These are phyloP conservation scores for Sideroxylon spinosum DNA, from an alignment of 179 eudicot genomes.

Conservation along the genomic window DNA sequence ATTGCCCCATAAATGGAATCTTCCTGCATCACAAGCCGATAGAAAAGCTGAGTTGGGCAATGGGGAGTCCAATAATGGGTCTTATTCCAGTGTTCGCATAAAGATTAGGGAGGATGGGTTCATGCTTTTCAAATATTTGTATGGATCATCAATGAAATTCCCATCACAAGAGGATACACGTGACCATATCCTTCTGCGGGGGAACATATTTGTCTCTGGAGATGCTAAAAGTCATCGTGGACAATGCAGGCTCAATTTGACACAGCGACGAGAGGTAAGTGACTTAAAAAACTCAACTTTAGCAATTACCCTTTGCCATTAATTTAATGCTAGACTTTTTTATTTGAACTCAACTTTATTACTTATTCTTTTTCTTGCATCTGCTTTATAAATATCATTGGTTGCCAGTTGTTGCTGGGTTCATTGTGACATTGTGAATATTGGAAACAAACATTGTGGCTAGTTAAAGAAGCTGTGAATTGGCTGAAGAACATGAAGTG, in stretches of 20 bases:
- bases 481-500: too few relatives aligned
- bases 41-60: conserved; percentile 23
- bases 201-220: conserved; percentile 83
- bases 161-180: conserved; percentile 74
- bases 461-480: too few relatives aligned
- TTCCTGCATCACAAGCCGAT: conserved; percentile 14
- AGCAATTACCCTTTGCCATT: neutral
- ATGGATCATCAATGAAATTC: conserved; percentile 91
- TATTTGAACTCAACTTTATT: too few relatives aligned
- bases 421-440: too few relatives aligned
- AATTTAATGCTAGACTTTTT: too few relatives aligned
- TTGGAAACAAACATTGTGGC: too few relatives aligned
- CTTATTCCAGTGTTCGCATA: conserved; percentile 30
- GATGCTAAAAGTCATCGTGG: conserved; percentile 83
- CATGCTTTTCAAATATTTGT: conserved; percentile 74
- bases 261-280: conserved; percentile 81
- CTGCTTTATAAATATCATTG: too few relatives aligned
- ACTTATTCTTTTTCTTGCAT: too few relatives aligned
- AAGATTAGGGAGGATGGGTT: conserved; percentile 81
- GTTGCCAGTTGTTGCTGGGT: too few relatives aligned
- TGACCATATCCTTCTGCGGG: conserved; percentile 88
- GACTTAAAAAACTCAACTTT: neutral
- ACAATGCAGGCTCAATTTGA: conserved; percentile 76
- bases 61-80: conserved; percentile 21
- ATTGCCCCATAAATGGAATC: conserved; percentile 20